Evolutionary conservation across 352 stramenopile species (phyloP).

Genomic region (Globisporangium ultimum): DNA sequence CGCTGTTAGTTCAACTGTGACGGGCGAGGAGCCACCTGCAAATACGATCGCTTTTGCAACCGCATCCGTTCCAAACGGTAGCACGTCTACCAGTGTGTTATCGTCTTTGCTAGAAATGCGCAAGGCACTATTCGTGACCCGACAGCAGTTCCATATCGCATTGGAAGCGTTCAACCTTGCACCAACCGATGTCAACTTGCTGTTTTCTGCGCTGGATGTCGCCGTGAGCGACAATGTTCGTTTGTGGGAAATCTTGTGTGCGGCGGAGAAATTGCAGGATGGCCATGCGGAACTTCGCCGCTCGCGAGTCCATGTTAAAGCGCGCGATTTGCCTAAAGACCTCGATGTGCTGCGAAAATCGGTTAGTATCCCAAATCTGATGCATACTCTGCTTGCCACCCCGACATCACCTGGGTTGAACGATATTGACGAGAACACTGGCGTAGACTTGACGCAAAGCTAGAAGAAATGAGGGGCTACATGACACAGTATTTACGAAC

Average conservation of each 20-base stretch:
- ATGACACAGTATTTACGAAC: no score
- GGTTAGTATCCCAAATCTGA: constrained; percentile 9
- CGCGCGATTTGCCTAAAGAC: constrained; percentile 32
- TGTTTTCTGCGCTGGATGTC: constrained; percentile 59
- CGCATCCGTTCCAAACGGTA: background rate
- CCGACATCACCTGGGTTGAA: no score
- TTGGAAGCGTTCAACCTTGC: constrained; percentile 49
- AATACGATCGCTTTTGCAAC: constrained; percentile 5
- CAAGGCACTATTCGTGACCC: constrained; percentile 35
- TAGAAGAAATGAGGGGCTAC: no score
- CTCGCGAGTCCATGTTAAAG: constrained; percentile 42
- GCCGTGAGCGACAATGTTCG: constrained; percentile 42
- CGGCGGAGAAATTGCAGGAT: constrained; percentile 40
- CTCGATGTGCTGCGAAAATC: constrained; percentile 28
- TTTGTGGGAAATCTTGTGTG: constrained; percentile 46
- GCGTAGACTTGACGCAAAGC: no score
- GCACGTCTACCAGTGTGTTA: background rate
- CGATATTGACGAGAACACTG: background rate
- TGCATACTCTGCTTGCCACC: background rate
- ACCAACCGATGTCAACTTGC: constrained; percentile 46
- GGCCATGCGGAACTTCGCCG: constrained; percentile 41
- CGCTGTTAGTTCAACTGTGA: no score
- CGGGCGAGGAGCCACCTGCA: no score
- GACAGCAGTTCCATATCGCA: constrained; percentile 56
- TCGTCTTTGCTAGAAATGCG: constrained; percentile 23